These are phyloP conservation scores for Sphaerulina populicola DNA, from an alignment of 2,329 filamentous ascomycete species.

Conservation along the genomic window DNA sequence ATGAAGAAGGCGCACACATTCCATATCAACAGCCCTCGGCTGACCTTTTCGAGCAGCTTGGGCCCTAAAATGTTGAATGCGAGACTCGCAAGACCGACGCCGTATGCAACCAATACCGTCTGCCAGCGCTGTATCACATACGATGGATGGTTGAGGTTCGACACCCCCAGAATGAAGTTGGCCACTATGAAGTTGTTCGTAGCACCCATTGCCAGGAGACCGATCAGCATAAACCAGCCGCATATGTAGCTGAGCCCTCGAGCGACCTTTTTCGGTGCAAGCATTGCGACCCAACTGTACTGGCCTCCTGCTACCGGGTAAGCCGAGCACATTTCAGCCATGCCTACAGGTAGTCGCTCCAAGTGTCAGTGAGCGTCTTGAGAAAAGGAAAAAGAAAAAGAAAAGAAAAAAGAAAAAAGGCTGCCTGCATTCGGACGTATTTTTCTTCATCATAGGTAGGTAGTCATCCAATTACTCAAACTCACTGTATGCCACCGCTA, in stretches of 20 bases:
- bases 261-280: slow-evolving; percentile 41
- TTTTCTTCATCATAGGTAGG: too few relatives aligned
- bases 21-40: slow-evolving; percentile 45
- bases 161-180: slow-evolving; percentile 50
- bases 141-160: slow-evolving; percentile 45
- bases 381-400: too few relatives aligned
- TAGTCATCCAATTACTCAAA: too few relatives aligned
- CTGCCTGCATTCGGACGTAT: too few relatives aligned
- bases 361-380: too few relatives aligned
- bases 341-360: too few relatives aligned
- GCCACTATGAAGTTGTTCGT: slow-evolving; percentile 39
- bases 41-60: slow-evolving; percentile 45
- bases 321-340: slow-evolving; percentile 52
- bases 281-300: slow-evolving; percentile 51
- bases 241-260: slow-evolving; percentile 31
- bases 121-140: slow-evolving; percentile 51
- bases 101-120: slow-evolving; percentile 47
- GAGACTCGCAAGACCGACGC: slow-evolving; percentile 40
- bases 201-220: slow-evolving; percentile 29
- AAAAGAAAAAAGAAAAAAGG: too few relatives aligned
- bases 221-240: slow-evolving; percentile 27
- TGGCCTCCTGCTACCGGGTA: slow-evolving; percentile 51
- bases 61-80: slow-evolving; percentile 45
- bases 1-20: slow-evolving; percentile 48
- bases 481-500: slow-evolving; percentile 48